Evolutionary conservation across 2,329 filamentous ascomycete species (phyloP), one percentile per base, ranked within the genome.

Genomic region (Pezizomycotina sp.): DNA sequence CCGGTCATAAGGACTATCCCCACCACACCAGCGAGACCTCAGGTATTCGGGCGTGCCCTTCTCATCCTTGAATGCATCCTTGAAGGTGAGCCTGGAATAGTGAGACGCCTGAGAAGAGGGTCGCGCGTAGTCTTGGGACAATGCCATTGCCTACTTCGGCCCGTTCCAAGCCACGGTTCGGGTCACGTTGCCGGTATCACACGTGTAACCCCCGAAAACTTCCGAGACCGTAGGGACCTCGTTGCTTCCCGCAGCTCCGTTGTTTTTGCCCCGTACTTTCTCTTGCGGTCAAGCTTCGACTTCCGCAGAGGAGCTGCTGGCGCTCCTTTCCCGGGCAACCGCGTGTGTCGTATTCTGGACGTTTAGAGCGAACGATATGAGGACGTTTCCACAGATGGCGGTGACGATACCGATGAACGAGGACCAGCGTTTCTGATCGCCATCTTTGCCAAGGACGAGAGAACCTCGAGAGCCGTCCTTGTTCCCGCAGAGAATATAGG

Each of bases 351-450:
- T 95, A 95, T 89, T 74, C 59, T 98, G 89, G 31, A 91, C 86
- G 55, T 98, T 98, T 43, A 98, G 70, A 8, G 89, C 89, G 46
- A 98, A 74, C 1, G 86, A 92, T 48, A 98, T 95, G 34, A 98
- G 68, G 21, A 93, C 64, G 53, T 98, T 98, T 37, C 89, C 89
- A 33, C 77, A 68, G 52, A 98, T 91, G 32, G 89, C 84, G 2
- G 84, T 92, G 35, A 86, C 60, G 52, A 98, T 93, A 50, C 89
- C 89, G 53, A 98, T 95, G 35, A 95, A 64, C 16, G 83, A 91
- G 29, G 83, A 92, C 84, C 86, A 95, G 56, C 74, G 63, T 47
- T 69, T 65, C 15, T 74, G 56, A 6, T 65, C 62, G 34, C 66
- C 62, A 29, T 61, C 62, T 20, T 58, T 55, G 22, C 60, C 54